phyloP scores from a whole-genome alignment of 129 eudicot species.

The Mikania micrantha region DNA sequence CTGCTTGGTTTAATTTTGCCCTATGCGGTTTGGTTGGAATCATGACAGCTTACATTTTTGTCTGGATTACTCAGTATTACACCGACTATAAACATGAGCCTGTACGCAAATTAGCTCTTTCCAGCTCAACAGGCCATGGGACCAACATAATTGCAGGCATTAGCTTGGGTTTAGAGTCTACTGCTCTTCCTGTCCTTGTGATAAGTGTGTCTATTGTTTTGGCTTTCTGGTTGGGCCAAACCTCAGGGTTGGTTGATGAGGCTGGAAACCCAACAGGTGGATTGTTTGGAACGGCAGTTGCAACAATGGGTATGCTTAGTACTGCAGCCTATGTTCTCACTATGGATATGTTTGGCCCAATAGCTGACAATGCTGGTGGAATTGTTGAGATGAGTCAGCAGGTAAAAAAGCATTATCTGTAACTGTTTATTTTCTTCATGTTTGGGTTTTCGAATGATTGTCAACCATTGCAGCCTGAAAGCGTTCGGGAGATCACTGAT shows the following conservation, averaged over 20 bases:
- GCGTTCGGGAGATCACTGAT: constrained; percentile 91
- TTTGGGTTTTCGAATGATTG: constrained; percentile 1
- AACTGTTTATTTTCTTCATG: neutral
- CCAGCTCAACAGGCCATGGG: constrained; percentile 97
- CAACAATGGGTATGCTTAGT: constrained; percentile 99
- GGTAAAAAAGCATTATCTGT: constrained; percentile 30
- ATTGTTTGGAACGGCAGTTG: constrained; percentile 98
- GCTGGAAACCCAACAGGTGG: constrained; percentile 93
- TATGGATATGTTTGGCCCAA: constrained; percentile 99
- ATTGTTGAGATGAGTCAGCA: constrained; percentile 99
- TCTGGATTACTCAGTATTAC: constrained; percentile 87
- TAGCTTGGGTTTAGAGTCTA: constrained; percentile 92
- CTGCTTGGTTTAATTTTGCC: constrained; percentile 91
- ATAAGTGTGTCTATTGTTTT: constrained; percentile 68
- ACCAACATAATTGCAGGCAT: constrained; percentile 95
- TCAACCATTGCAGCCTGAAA: constrained; percentile 66
- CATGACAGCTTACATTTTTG: constrained; percentile 78
- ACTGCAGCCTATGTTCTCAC: constrained; percentile 97
- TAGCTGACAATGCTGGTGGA: constrained; percentile 99
- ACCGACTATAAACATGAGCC: constrained; percentile 97
- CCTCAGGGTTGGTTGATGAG: constrained; percentile 92
- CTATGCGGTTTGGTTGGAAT: constrained; percentile 96
- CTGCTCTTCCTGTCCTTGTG: constrained; percentile 95
- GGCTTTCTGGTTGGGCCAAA: constrained; percentile 93
- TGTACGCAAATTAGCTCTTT: constrained; percentile 76